Conservation (phyloP, 1,139 yeast genomes). For the Yamadazyma conglobata region DNA sequence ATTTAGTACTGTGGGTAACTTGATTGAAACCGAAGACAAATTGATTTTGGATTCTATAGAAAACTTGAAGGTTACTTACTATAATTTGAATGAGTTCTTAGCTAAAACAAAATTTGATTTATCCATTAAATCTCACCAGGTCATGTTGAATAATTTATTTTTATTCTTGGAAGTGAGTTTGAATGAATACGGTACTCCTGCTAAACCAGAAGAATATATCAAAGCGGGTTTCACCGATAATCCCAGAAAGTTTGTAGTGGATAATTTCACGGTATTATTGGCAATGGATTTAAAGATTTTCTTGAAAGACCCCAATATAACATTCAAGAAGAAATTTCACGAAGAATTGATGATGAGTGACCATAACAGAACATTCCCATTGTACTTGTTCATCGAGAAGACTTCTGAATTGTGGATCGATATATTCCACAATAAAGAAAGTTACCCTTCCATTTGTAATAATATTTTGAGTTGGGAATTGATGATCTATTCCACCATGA, state of each 20-base stretch:
- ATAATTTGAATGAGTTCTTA: slow-evolving; percentile 38
- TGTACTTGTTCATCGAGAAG: slow-evolving; percentile 34
- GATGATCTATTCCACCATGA: slow-evolving; percentile 54
- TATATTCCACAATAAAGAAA: slow-evolving; percentile 31
- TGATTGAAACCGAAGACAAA: slow-evolving; percentile 39
- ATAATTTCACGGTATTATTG: slow-evolving; percentile 38
- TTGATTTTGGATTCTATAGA: slow-evolving; percentile 31
- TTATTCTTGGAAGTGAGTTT: slow-evolving; percentile 39
- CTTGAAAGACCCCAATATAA: slow-evolving; percentile 52
- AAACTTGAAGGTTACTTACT: slow-evolving; percentile 34
- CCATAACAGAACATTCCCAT: slow-evolving; percentile 42
- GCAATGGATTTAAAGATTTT: slow-evolving; percentile 53
- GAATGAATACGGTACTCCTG: slow-evolving; percentile 44
- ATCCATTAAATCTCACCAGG: slow-evolving; percentile 39
- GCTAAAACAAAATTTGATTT: slow-evolving; percentile 35
- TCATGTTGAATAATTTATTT: slow-evolving; percentile 41
- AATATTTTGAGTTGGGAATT: slow-evolving; percentile 54
- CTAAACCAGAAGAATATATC: slow-evolving; percentile 43
- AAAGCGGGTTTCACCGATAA: slow-evolving; percentile 48
- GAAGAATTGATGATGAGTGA: slow-evolving; percentile 55
- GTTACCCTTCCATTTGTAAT: slow-evolving; percentile 38
- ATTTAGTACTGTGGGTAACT: slow-evolving; percentile 39
- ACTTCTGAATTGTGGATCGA: slow-evolving; percentile 38
- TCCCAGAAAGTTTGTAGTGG: slow-evolving; percentile 40
- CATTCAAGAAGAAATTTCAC: slow-evolving; percentile 55